Evolutionary conservation across 192 early-diverging fungal species (phyloP).

Genomic region (Podila clonocystis): DNA sequence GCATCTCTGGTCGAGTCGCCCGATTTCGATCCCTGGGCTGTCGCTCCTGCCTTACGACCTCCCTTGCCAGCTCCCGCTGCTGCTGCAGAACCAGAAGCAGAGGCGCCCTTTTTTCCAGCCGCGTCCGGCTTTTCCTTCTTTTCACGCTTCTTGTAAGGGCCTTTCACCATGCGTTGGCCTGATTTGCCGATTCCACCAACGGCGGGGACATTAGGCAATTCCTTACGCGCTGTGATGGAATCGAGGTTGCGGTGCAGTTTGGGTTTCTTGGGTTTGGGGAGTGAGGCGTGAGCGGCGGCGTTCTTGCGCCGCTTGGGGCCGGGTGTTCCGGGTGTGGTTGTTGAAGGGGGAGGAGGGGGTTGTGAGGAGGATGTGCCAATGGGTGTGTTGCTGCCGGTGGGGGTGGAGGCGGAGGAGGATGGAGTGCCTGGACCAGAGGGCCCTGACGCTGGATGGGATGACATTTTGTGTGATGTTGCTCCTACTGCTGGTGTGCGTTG

Average conservation of each 20-base stretch:
- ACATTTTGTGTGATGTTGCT: neutral
- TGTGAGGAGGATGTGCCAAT: neutral
- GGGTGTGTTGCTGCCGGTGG: neutral
- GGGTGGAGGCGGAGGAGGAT: neutral
- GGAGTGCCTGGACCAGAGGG: neutral
- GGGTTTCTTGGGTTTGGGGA: constrained; percentile 44
- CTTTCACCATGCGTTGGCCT: constrained; percentile 39
- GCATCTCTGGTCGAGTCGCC: neutral
- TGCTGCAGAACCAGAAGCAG: neutral
- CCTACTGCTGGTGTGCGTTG: neutral
- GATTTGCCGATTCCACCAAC: constrained; percentile 15
- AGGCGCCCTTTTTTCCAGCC: constrained; percentile 8
- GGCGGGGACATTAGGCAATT: constrained; percentile 29
- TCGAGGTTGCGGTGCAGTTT: constrained; percentile 43
- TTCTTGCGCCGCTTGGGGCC: constrained; percentile 30
- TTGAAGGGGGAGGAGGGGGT: neutral
- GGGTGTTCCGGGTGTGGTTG: neutral
- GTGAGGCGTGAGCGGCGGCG: constrained; percentile 10
- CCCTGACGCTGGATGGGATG: neutral
- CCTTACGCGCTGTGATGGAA: constrained; percentile 26
- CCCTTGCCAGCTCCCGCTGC: neutral
- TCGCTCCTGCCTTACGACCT: neutral
- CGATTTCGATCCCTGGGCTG: neutral
- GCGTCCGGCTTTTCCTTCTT: constrained; percentile 31
- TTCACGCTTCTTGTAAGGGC: constrained; percentile 47